These are phyloP conservation scores for Ceratobasidium sp. DNA, from an alignment of 1,284 basidiomycete genomes.

Conservation along the genomic window DNA sequence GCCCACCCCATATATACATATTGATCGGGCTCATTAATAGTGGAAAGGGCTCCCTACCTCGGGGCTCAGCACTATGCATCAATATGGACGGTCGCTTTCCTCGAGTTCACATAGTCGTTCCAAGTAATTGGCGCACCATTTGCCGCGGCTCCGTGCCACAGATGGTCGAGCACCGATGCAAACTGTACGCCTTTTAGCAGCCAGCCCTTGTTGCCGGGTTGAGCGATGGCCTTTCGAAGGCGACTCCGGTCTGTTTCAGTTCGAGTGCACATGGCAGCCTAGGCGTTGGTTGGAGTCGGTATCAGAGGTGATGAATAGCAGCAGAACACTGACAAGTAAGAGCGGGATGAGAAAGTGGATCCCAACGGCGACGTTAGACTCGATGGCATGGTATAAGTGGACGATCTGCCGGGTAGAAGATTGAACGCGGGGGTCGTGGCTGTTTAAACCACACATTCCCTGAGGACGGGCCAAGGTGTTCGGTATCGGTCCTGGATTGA, in stretches of 20 bases:
- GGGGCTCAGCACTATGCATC: conserved; percentile 14
- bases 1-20: too few relatives aligned
- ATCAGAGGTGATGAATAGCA: background rate
- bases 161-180: conserved; percentile 25
- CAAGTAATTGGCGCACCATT: conserved; percentile 19
- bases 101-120: conserved; percentile 18
- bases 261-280: conserved; percentile 25
- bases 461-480: too few relatives aligned
- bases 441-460: conserved; percentile 31
- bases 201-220: background rate
- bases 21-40: too few relatives aligned
- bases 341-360: background rate
- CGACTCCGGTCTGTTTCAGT: conserved; percentile 13
- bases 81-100: conserved; percentile 6
- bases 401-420: conserved; percentile 13
- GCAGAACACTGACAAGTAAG: conserved; percentile 16
- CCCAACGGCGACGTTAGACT: background rate
- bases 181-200: background rate
- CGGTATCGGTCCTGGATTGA: too few relatives aligned
- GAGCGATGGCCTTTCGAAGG: background rate
- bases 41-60: too few relatives aligned
- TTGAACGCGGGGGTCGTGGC: conserved; percentile 30
- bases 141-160: conserved; percentile 14
- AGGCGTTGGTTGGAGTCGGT: background rate
- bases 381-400: background rate